Conservation (phyloP, 257 asterid genomes). For the Fraxinus pennsylvanica region DNA sequence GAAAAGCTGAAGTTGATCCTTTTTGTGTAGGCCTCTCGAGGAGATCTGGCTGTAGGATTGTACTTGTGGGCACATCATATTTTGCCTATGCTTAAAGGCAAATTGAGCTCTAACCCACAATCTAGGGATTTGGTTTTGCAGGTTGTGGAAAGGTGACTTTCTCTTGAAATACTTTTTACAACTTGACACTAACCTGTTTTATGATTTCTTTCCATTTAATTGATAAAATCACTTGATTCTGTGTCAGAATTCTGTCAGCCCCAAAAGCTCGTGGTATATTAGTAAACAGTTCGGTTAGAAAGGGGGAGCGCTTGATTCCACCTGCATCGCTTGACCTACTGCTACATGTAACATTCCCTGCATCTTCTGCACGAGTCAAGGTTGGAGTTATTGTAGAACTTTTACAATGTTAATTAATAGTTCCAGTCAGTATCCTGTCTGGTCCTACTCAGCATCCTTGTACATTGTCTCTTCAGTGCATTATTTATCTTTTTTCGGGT, state of each 20-base stretch:
- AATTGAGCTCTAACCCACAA: conserved; percentile 69
- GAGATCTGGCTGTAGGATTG: conserved; percentile 77
- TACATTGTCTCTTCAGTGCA: neutral
- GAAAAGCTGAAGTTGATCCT: conserved; percentile 19
- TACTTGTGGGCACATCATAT: conserved; percentile 69
- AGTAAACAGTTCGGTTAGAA: conserved; percentile 64
- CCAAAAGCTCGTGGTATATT: conserved; percentile 76
- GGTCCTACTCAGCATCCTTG: neutral
- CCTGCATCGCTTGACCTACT: conserved; percentile 71
- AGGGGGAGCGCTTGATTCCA: conserved; percentile 74
- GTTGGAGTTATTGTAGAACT: conserved; percentile 33
- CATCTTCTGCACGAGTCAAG: conserved; percentile 72
- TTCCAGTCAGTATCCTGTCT: neutral
- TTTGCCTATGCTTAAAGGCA: conserved; percentile 73
- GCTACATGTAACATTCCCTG: conserved; percentile 63
- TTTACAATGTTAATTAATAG: neutral
- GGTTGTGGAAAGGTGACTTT: conserved; percentile 67
- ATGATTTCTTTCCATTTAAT: neutral
- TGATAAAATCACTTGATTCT: conserved; percentile 4
- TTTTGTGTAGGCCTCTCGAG: conserved; percentile 60
- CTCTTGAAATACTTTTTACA: conserved; percentile 5
- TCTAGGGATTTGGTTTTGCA: conserved; percentile 78
- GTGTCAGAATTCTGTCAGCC: conserved; percentile 56
- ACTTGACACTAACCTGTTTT: neutral
- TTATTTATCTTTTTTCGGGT: neutral